These are phyloP conservation scores for Saturnispora dispora DNA, from an alignment of 805 yeast species.

Conservation along the genomic window DNA sequence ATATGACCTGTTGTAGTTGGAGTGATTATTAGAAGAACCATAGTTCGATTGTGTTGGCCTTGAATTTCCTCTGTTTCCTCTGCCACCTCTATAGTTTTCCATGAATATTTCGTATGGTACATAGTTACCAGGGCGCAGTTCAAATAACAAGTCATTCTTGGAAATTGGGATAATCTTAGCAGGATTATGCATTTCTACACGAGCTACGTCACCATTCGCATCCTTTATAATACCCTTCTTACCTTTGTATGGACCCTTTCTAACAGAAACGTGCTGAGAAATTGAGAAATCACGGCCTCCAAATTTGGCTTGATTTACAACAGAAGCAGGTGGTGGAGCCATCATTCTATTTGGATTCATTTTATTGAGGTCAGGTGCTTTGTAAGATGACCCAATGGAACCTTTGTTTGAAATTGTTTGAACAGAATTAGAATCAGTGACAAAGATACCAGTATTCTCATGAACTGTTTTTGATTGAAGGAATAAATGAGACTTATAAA, in stretches of 20 bases:
- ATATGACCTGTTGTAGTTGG: background rate
- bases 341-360: slow-evolving; percentile 73
- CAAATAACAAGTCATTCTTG: slow-evolving; percentile 69
- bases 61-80: slow-evolving; percentile 2
- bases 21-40: background rate
- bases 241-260: slow-evolving; percentile 92
- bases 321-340: slow-evolving; percentile 63
- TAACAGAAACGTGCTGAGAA: slow-evolving; percentile 76
- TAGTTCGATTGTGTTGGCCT: background rate
- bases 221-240: slow-evolving; percentile 88
- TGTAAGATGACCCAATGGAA: slow-evolving; percentile 44
- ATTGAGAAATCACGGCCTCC: slow-evolving; percentile 77
- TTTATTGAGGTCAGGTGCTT: slow-evolving; percentile 58
- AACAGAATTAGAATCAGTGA: slow-evolving; percentile 63
- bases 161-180: slow-evolving; percentile 79
- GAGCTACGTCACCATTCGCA: slow-evolving; percentile 83
- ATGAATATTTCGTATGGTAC: slow-evolving; percentile 74
- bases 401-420: slow-evolving; percentile 81
- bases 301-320: slow-evolving; percentile 41
- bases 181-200: slow-evolving; percentile 90
- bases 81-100: slow-evolving; percentile 33
- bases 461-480: slow-evolving; percentile 67
- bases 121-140: slow-evolving; percentile 54
- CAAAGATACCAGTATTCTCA: slow-evolving; percentile 90
- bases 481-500: slow-evolving; percentile 72